phyloP scores from a whole-genome alignment of 345 rosid species.

The Bretschneidera sinensis region DNA sequence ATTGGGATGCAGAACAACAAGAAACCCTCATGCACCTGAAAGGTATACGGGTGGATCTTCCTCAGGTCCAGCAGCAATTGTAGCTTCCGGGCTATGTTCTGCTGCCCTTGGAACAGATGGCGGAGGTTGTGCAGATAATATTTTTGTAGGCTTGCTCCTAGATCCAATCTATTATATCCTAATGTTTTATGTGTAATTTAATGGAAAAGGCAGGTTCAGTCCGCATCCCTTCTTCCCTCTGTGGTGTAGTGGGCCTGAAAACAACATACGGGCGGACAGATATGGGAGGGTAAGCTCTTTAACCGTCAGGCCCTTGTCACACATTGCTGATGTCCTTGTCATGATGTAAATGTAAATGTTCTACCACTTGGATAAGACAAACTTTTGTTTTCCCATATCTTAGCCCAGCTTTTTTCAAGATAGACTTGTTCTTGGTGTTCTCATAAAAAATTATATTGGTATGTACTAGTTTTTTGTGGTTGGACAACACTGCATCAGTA shows the following conservation, averaged over 20 bases:
- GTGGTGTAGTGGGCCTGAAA: conserved; percentile 84
- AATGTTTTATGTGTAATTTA: conserved; percentile 14
- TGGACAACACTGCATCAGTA: too few species aligned
- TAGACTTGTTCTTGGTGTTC: too few species aligned
- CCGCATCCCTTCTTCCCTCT: conserved; percentile 77
- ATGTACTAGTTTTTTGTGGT: too few species aligned
- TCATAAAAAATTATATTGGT: too few species aligned
- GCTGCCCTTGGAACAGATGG: conserved; percentile 96
- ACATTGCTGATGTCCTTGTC: too few species aligned
- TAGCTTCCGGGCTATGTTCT: conserved; percentile 85
- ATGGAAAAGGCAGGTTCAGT: conserved; percentile 60
- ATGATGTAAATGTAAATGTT: too few species aligned
- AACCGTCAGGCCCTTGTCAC: too few species aligned
- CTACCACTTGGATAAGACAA: too few species aligned
- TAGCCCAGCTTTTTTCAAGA: too few species aligned
- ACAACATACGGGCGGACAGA: conserved; percentile 79
- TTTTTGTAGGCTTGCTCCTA: conserved; percentile 10
- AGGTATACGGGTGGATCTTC: conserved; percentile 96
- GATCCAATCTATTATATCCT: conserved; percentile 8
- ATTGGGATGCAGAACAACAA: conserved; percentile 72
- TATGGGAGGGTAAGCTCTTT: conserved; percentile 71
- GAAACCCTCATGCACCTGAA: conserved; percentile 80
- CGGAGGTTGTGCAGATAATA: conserved; percentile 59
- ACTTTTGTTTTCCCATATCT: too few species aligned
- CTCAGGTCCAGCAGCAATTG: conserved; percentile 90